Evolutionary conservation across 2,329 filamentous ascomycete species (phyloP).

Genomic region (Dactylonectria estremocensis): DNA sequence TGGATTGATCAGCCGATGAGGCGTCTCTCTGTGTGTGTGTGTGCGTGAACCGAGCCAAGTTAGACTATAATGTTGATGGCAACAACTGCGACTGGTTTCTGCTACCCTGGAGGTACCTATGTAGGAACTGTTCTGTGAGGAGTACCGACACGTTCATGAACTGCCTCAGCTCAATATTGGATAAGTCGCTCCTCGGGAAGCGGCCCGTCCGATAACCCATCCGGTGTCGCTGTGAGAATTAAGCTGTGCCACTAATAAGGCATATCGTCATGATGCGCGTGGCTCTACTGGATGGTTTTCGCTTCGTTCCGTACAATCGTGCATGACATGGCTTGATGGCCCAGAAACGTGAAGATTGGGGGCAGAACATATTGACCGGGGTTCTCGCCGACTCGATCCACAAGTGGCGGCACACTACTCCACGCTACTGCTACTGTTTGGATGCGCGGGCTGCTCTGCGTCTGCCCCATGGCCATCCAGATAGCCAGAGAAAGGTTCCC

Average conservation of each 20-base stretch:
- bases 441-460: slow-evolving; percentile 13
- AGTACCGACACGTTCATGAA: no score
- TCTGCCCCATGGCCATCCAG: not conserved
- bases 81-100: not conserved
- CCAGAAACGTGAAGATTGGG: slow-evolving; percentile 12
- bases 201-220: not conserved
- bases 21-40: no score
- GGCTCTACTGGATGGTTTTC: not conserved
- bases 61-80: not conserved
- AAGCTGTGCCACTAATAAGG: not conserved
- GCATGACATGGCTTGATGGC: not conserved
- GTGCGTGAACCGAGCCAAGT: not conserved
- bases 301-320: slow-evolving; percentile 10
- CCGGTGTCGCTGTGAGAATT: not conserved
- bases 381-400: slow-evolving; percentile 43
- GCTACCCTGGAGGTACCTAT: no score
- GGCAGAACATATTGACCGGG: slow-evolving; percentile 33
- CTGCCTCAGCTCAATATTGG: not conserved
- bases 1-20: not conserved
- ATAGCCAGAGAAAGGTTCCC: slow-evolving; percentile 1
- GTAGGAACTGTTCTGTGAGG: no score
- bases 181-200: not conserved
- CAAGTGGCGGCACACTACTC: slow-evolving; percentile 17
- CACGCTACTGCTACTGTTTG: not conserved
- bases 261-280: not conserved